These are phyloP conservation scores for Botryotinia narcissicola DNA, from an alignment of 2,329 filamentous ascomycete genomes.

Conservation along the genomic window DNA sequence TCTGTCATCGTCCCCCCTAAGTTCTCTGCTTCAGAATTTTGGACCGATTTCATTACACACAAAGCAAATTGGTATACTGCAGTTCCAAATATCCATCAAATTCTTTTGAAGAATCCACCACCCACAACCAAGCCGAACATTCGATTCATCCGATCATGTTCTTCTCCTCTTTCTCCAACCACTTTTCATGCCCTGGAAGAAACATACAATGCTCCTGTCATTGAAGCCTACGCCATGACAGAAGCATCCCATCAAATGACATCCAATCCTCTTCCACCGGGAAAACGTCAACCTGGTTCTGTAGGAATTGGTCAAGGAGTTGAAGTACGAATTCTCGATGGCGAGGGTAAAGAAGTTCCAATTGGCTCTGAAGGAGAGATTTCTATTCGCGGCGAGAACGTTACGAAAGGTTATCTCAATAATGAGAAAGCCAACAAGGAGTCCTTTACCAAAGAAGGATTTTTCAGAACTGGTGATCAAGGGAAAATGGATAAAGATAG, in stretches of 20 bases:
- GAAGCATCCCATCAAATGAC: slow-evolving; percentile 87
- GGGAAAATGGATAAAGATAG: slow-evolving; percentile 77
- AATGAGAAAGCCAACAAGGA: slow-evolving; percentile 73
- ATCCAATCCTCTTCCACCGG: slow-evolving; percentile 68
- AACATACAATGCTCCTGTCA: slow-evolving; percentile 72
- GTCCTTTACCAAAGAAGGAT: slow-evolving; percentile 71
- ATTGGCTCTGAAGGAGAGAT: slow-evolving; percentile 76
- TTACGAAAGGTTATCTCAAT: slow-evolving; percentile 83
- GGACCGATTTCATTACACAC: slow-evolving; percentile 70
- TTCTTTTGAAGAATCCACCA: slow-evolving; percentile 70
- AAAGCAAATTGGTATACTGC: slow-evolving; percentile 89
- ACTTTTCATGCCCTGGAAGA: slow-evolving; percentile 77
- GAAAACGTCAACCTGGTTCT: slow-evolving; percentile 73
- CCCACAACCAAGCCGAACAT: slow-evolving; percentile 69
- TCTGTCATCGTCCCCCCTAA: slow-evolving; percentile 75
- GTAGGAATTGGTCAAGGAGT: slow-evolving; percentile 84
- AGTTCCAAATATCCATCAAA: slow-evolving; percentile 90
- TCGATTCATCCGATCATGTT: slow-evolving; percentile 85
- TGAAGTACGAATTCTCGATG: slow-evolving; percentile 73
- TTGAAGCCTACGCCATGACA: slow-evolving; percentile 92
- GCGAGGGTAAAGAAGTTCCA: slow-evolving; percentile 63
- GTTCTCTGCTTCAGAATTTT: slow-evolving; percentile 82
- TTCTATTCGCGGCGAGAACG: slow-evolving; percentile 77
- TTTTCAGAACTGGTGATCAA: slow-evolving; percentile 87
- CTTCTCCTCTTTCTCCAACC: slow-evolving; percentile 77